Evolutionary conservation across 2,329 filamentous ascomycete genomes (phyloP), one percentile per base, ranked within the genome.

Genomic region (Colletotrichum caudatum): DNA sequence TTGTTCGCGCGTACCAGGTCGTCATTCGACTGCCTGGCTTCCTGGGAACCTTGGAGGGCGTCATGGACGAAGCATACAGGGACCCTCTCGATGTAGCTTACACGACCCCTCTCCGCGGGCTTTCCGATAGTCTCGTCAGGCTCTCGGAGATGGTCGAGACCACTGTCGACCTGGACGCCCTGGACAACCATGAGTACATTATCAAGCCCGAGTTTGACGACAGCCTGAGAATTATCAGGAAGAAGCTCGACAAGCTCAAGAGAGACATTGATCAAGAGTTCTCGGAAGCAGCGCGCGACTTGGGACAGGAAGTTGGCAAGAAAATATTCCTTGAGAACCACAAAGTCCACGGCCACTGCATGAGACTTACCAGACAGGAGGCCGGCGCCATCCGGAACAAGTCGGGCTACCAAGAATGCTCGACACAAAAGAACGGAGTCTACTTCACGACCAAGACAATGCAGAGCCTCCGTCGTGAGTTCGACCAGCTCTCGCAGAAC

Each of bases 161-260:
- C 1, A 99, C 97, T 0, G 95, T 99, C 18, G 96, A 99, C 78
- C 89, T 99, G 0, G 94, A 97, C 69, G 96, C 96, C 3, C 89
- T 99, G 14, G 95, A 99, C 77, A 94, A 96, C 75, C 96, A 99
- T 78, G 96, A 99, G 79, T 99, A 97, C 82, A 95, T 98, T 77
- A 99, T 99, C 87, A 99, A 98, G 82, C 93, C 97, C 0, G 96
- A 99, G 78, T 99, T 98, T 74, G 96, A 99, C 77, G 94, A 98
- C 70, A 89, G 91, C 66, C 85, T 99, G 48, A 90, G 92, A 23
- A 90, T 93, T n/a, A 97, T 99, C 76, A 91, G 94, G 64, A 95
- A 93, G 83, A 96, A 95, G 79, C 89, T 99, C 1, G 95, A 98
- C 78, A 94, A 92, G 78, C 84, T 97, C 37, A 91, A 92, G 74